Base-by-base conservation (phyloP, 371 early-diverging fungal species). In the Thermomucor indicae-seudaticae region DNA sequence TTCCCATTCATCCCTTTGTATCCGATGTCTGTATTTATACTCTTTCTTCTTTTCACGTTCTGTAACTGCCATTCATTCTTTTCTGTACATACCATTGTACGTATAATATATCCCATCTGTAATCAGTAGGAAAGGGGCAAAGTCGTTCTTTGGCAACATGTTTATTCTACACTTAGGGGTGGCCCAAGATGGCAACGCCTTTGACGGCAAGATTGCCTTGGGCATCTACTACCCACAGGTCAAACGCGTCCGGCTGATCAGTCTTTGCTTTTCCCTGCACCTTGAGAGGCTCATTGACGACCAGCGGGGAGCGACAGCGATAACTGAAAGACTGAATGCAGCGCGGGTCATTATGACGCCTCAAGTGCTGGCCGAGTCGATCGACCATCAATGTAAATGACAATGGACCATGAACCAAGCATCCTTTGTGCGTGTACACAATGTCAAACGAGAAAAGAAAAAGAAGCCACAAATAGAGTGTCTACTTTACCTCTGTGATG, bases 381-480 rank as follows among this genome's bases (percentile, higher is more conserved):
- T 19, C 81, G 23, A 89, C 66, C 48, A 90, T 67, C 35, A 84
- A 60, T 1, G 89, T 90, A 30, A 80, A 73, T 1, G 89, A 86
- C 32, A 91, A 62, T 12, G 93, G 93, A 0, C 91, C 91, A 56
- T 90, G 91, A 19, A 90, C 89, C 23, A 92, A 55, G 43, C 84
- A 80, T 6, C 70, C 85, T 79, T n/a, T n/a, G n/a, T n/a, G n/a
- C n/a, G n/a, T n/a, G n/a, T n/a, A n/a, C n/a, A n/a, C n/a, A n/a
- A n/a, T n/a, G n/a, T n/a, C n/a, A n/a, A n/a, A n/a, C n/a, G n/a
- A n/a, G n/a, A n/a, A n/a, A n/a, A n/a, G n/a, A n/a, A n/a, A n/a
- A n/a, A n/a, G n/a, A n/a, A n/a, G n/a, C n/a, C n/a, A n/a, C n/a
- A n/a, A n/a, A n/a, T n/a, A n/a, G n/a, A n/a, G n/a, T n/a, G n/a